Conservation (phyloP, 2,329 filamentous ascomycete genomes). For the Cordyceps cicadae region DNA sequence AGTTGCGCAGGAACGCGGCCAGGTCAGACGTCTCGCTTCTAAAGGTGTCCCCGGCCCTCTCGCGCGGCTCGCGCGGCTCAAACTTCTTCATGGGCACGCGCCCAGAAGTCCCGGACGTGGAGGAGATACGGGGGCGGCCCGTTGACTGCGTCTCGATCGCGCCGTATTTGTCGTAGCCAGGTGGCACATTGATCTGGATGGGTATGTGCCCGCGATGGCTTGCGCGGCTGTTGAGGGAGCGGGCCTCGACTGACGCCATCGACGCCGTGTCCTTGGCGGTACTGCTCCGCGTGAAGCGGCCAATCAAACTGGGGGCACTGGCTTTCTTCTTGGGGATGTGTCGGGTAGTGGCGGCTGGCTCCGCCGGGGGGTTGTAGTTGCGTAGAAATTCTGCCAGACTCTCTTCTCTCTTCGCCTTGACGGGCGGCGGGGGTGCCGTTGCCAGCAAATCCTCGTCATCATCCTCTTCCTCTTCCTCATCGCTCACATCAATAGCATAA, state of each 20-base stretch:
- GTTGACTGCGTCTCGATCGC: slow-evolving; percentile 18
- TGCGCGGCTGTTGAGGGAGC: slow-evolving; percentile 33
- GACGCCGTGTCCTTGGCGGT: slow-evolving; percentile 21
- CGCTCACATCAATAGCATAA: slow-evolving; percentile 81
- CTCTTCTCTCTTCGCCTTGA: slow-evolving; percentile 45
- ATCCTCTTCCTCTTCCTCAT: slow-evolving; percentile 56
- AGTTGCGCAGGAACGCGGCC: slow-evolving; percentile 63
- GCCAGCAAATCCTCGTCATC: slow-evolving; percentile 42
- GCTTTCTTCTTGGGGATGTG: slow-evolving; percentile 53
- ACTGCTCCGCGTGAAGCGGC: slow-evolving; percentile 41
- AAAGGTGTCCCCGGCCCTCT: slow-evolving; percentile 31
- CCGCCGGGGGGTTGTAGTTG: slow-evolving; percentile 57
- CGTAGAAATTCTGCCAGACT: slow-evolving; percentile 66
- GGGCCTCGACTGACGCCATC: slow-evolving; percentile 21
- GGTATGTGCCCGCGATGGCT: slow-evolving; percentile 39
- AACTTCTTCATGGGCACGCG: slow-evolving; percentile 50
- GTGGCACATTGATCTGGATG: slow-evolving; percentile 43
- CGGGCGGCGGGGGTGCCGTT: slow-evolving; percentile 25
- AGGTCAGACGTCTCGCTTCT: slow-evolving; percentile 57
- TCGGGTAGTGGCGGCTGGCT: slow-evolving; percentile 31
- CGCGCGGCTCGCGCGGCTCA: slow-evolving; percentile 48
- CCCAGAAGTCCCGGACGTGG: slow-evolving; percentile 19
- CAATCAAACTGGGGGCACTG: slow-evolving; percentile 54
- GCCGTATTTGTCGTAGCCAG: slow-evolving; percentile 36
- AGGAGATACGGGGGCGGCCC: slow-evolving; percentile 16